Base-by-base conservation (phyloP, 768 basidiomycete species). In the Clitopilus passeckerianus region DNA sequence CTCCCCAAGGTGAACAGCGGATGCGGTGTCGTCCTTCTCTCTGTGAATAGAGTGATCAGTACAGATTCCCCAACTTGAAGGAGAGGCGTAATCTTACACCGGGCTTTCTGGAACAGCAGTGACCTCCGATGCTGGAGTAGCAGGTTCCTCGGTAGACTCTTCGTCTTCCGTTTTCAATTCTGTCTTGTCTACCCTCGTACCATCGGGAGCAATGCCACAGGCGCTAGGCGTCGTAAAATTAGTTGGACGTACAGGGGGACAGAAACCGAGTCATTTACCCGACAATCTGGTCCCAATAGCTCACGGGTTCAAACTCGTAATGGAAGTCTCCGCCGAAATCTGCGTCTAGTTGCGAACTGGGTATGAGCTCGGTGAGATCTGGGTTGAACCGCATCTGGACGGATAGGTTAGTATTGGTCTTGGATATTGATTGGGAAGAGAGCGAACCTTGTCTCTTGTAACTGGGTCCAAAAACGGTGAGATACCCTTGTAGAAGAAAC, bases 321-420 rank as follows among this genome's bases (percentile, higher is more conserved):
- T 82, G 80, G 69, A 86, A 84, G 1, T 86, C 80, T 0, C 93
- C 93, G 14, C 91, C 92, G 68, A 94, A 93, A 63, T 90, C 90
- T 0, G 85, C 82, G 67, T 93, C 92, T 8, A 95, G 82, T 58
- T 95, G 93, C 4, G 81, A 80, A 6, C 72, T 74, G 5, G 91
- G 89, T 20, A 94, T 79, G 46, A 95, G 83, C 60, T 91, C 89
- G 37, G 80, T 70, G 5, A 95, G 77, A 64, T 92, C 81, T 4
- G 93, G 92, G 68, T 95, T 95, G 71, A 95, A 95, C 22, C 88
- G 85, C 87, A 95, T 91, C 89, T 91, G 44, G 9, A 50, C 41
- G 1, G 10, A 33, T 15, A 23, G 15, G 23, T n/a, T 1, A 14
- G 55, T n/a, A 15, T 20, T 15, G 60, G 59, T 23, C 53, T 24